phyloP scores from a whole-genome alignment of 225 moss, liverwort and hornwort species.

The Marchantia polymorpha region DNA sequence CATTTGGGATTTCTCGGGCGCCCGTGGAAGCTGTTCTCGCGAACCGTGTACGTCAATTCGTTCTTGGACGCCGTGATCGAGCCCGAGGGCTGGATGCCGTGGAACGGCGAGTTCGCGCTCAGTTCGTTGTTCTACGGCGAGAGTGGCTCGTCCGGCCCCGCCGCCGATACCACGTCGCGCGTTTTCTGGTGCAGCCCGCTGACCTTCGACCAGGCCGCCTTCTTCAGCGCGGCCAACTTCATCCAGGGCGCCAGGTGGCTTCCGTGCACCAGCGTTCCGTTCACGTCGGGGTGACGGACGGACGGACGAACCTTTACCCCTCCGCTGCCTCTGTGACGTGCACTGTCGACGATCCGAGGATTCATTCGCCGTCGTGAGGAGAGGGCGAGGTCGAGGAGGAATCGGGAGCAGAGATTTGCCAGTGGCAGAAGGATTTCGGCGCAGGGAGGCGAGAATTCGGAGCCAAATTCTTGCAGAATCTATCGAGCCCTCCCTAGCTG shows the following conservation, averaged over 20 bases:
- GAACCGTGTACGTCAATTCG: constrained; percentile 45
- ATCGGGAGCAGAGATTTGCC: too few relatives aligned
- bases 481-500: too few relatives aligned
- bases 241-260: constrained; percentile 38
- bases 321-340: too few relatives aligned
- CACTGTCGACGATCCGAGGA: too few relatives aligned
- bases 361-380: too few relatives aligned
- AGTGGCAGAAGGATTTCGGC: not conserved
- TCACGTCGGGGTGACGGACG: not conserved
- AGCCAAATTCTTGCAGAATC: too few relatives aligned
- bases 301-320: not conserved
- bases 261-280: constrained; percentile 13
- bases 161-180: constrained; percentile 29
- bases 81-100: constrained; percentile 54
- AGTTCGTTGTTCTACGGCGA: constrained; percentile 57
- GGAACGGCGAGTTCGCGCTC: constrained; percentile 58
- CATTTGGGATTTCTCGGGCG: constrained; percentile 52
- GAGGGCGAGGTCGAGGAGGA: not conserved
- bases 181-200: constrained; percentile 62
- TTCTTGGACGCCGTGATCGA: constrained; percentile 39
- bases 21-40: constrained; percentile 61
- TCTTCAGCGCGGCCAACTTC: constrained; percentile 25
- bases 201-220: constrained; percentile 18
- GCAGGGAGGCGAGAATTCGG: not conserved
- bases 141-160: constrained; percentile 52